Evolutionary conservation across 2,329 filamentous ascomycete species (phyloP), one percentile per base, ranked within the genome.

Genomic region (Botryotinia convoluta): DNA sequence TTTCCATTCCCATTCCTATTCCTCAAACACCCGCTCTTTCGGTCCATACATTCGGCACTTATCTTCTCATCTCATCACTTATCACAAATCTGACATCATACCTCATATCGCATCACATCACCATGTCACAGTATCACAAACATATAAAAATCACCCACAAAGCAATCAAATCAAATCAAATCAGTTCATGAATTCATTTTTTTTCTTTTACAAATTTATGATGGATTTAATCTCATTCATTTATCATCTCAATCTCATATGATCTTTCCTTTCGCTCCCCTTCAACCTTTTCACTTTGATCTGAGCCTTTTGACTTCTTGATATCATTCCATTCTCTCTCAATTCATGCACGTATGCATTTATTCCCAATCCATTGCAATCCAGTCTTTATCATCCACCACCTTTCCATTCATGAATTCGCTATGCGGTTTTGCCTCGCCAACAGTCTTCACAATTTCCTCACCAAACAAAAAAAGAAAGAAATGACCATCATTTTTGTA

Each of bases 191-290:
- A 51, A 51, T n/a, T 51, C 26, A 51, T 37, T n/a, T 51, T 51
- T 51, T n/a, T n/a, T 51, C 48, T 22, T 69, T 35, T 29, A 29
- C 51, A 54, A n/a, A 54, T 54, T 54, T 42, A 22, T 69, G 26
- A 69, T 57, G 37, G n/a, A 57, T 57, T 69, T n/a, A 37, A 16
- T 51, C 32, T 67, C 63, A 67, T 67, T 67, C 63, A 67, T 67
- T 51, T 67, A 67, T 67, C 63, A 67, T 67, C 63, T 51, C 63
- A 51, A 39, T 67, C 63, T 67, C 63, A 67, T 37, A 67, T 67
- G 45, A 54, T 42, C 51, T 37, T 39, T 16, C 20, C 29, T 35
- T 62, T 14, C n/a, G n/a, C 54, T 22, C 37, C 22, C 51, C 18
- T 26, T 32, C 10, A 26, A 37, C 22, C 35, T 61, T 54, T 18